Evolutionary conservation across 192 early-diverging fungal species (phyloP).

Genomic region (Backusella psychrophila): DNA sequence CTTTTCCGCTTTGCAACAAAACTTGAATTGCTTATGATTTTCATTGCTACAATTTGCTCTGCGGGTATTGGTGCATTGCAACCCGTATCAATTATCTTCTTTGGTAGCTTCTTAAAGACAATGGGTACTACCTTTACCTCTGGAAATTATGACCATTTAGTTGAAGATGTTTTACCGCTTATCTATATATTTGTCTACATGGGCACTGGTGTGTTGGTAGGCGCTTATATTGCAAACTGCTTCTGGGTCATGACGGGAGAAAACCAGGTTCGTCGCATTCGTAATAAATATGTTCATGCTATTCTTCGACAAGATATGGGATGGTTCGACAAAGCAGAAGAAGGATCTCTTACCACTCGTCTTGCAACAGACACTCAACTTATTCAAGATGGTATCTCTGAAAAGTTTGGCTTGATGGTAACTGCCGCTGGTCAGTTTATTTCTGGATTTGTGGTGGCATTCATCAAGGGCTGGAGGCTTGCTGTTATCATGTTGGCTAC

Average conservation of each 20-base stretch:
- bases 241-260: slow-evolving; percentile 51
- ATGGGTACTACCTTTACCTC: not conserved
- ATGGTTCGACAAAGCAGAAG: slow-evolving; percentile 79
- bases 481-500: slow-evolving; percentile 78
- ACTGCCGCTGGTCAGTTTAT: slow-evolving; percentile 65
- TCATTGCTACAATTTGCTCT: slow-evolving; percentile 14
- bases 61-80: slow-evolving; percentile 29
- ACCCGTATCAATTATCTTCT: slow-evolving; percentile 28
- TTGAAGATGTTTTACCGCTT: slow-evolving; percentile 14
- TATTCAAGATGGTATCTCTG: slow-evolving; percentile 86
- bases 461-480: slow-evolving; percentile 76
- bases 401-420: slow-evolving; percentile 78
- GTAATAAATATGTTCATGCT: slow-evolving; percentile 68
- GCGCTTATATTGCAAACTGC: slow-evolving; percentile 60
- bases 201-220: slow-evolving; percentile 54
- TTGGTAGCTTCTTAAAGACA: slow-evolving; percentile 28
- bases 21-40: slow-evolving; percentile 7
- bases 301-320: slow-evolving; percentile 85
- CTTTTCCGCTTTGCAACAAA: slow-evolving; percentile 65
- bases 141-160: slow-evolving; percentile 1
- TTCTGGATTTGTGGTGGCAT: slow-evolving; percentile 75
- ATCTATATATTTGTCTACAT: slow-evolving; percentile 54
- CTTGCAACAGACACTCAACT: slow-evolving; percentile 83
- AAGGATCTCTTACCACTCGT: slow-evolving; percentile 84
- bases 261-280: slow-evolving; percentile 62